Evolutionary conservation across 306 rosid species (phyloP).

Genomic region (Geum urbanum): DNA sequence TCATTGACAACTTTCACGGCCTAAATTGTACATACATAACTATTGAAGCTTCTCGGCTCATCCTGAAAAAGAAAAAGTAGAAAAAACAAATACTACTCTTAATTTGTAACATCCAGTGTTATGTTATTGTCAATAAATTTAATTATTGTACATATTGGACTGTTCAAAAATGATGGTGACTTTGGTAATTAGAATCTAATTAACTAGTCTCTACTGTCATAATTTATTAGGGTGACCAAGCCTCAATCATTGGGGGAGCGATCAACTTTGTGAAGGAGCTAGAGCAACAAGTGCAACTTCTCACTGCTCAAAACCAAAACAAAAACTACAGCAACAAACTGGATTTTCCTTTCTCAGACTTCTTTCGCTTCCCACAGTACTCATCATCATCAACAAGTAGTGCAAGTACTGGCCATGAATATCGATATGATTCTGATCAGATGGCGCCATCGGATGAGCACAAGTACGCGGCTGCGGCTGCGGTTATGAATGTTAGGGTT

Average conservation of each 20-base stretch:
- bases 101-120: too few species aligned
- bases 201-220: neutral
- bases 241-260: constrained; percentile 90
- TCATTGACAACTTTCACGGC: too few species aligned
- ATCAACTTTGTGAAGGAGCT: constrained; percentile 87
- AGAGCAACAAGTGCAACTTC: constrained; percentile 69
- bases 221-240: constrained; percentile 75
- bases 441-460: neutral
- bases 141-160: neutral
- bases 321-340: constrained; percentile 16
- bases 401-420: constrained; percentile 12
- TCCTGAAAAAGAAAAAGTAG: too few species aligned
- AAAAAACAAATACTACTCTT: too few species aligned
- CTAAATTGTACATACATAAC: too few species aligned
- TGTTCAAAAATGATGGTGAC: constrained; percentile 1
- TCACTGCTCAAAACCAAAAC: constrained; percentile 40
- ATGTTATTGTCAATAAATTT: too few species aligned
- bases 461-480: neutral
- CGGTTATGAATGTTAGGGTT: neutral
- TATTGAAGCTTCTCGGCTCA: too few species aligned
- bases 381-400: too few species aligned
- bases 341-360: constrained; percentile 65
- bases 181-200: neutral
- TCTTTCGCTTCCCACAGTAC: constrained; percentile 85
- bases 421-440: constrained; percentile 11